A percentile compares a stretch with the other conserved stretches of the same genome.
phyloP scores from a whole-genome alignment of 177 flowering plant genomes.

The Telopea speciosissima region DNA sequence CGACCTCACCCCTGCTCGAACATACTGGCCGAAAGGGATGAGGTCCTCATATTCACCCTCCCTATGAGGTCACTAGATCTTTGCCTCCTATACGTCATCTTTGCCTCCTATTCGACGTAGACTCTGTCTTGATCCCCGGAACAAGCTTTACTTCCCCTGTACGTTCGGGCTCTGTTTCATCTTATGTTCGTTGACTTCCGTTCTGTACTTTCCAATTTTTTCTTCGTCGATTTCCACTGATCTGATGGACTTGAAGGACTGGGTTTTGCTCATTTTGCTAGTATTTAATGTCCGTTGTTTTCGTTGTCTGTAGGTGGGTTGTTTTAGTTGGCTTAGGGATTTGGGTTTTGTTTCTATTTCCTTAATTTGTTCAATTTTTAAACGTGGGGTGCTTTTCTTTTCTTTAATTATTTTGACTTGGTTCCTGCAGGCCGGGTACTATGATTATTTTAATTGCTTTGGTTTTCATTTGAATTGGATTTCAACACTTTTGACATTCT shows the following conservation, averaged over 20 bases:
- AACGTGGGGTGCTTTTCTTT: neutral
- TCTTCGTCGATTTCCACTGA: constrained; percentile 1
- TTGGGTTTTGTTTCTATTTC: neutral
- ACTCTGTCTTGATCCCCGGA: constrained; percentile 80
- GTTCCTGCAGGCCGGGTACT: neutral
- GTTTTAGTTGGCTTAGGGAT: neutral
- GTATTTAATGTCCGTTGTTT: neutral
- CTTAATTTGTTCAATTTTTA: neutral
- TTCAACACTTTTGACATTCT: neutral
- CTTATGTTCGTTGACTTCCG: constrained; percentile 3
- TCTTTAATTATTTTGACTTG: neutral
- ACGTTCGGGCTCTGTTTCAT: constrained; percentile 6
- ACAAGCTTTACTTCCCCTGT: constrained; percentile 92
- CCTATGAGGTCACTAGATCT: no score
- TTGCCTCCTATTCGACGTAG: constrained; percentile 72
- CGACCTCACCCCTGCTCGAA: no score
- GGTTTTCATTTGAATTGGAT: neutral
- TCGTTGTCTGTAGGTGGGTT: no score
- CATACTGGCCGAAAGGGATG: no score
- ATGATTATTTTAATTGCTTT: neutral
- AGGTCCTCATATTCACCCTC: no score
- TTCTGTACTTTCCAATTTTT: neutral
- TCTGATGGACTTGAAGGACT: neutral
- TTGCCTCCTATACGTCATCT: no score
- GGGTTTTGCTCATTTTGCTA: neutral